These are phyloP conservation scores for Cryptosporidium sp. DNA, from an alignment of 169 alveolate genomes.

Conservation along the genomic window DNA sequence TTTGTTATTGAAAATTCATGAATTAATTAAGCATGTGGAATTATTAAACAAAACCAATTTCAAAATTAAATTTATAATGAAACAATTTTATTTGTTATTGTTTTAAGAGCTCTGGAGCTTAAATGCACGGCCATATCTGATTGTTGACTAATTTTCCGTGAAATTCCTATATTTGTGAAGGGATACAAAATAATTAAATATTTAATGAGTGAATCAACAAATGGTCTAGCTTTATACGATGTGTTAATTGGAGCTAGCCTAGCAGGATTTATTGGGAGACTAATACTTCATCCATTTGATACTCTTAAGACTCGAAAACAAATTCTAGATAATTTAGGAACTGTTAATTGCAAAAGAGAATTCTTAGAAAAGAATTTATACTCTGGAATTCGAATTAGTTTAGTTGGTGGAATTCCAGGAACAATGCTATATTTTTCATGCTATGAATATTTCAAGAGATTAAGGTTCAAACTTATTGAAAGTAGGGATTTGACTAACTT, in stretches of 20 bases:
- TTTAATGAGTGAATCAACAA: neutral
- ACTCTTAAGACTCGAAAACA: neutral
- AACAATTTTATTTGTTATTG: no score
- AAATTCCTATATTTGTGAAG: no score
- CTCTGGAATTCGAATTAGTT: neutral
- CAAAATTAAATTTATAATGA: no score
- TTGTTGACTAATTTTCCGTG: no score
- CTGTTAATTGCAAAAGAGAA: neutral
- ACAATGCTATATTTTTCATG: conserved; percentile 1
- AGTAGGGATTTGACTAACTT: neutral
- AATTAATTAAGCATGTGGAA: neutral
- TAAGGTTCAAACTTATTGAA: neutral
- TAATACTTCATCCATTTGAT: neutral
- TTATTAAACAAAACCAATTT: no score
- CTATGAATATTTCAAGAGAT: neutral
- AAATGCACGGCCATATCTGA: neutral
- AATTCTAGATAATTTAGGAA: neutral
- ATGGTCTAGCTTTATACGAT: neutral
- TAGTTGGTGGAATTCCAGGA: neutral
- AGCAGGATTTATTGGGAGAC: conserved; percentile 11
- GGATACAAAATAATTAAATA: no score
- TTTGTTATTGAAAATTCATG: neutral
- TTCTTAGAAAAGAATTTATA: neutral
- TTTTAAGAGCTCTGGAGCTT: neutral
- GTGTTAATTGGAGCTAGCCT: neutral